Evolutionary conservation across 441 rosid species (phyloP).

Genomic region (Pelargonium citronellum): DNA sequence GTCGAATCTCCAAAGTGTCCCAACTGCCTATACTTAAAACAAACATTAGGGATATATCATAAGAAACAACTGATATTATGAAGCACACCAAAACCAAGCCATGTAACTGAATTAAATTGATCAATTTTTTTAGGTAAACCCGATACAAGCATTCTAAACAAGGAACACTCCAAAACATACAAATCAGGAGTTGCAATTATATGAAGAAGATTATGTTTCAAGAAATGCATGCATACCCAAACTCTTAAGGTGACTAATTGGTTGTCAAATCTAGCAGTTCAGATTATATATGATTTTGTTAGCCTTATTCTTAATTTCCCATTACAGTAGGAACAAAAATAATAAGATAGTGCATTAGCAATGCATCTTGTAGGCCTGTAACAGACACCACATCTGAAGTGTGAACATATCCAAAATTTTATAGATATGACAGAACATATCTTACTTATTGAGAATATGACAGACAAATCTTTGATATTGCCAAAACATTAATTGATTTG

Average conservation of each 20-base stretch:
- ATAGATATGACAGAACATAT: no score
- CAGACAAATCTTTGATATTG: no score
- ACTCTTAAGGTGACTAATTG: background rate
- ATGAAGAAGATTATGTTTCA: background rate
- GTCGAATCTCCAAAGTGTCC: conserved; percentile 81
- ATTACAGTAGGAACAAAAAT: background rate
- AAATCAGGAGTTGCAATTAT: background rate
- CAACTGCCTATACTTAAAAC: conserved; percentile 52
- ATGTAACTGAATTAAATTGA: background rate
- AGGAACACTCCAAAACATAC: background rate
- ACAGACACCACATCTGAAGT: background rate
- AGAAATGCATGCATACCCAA: background rate
- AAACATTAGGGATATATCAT: background rate
- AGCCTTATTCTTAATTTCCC: background rate
- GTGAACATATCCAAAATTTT: no score
- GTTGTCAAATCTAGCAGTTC: no score
- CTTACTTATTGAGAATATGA: no score
- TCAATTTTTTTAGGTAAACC: background rate
- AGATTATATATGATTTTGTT: background rate
- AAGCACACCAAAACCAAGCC: background rate
- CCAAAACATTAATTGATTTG: no score
- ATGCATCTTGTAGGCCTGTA: background rate
- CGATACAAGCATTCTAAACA: background rate
- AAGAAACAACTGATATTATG: background rate
- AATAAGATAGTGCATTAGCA: background rate